Conservation (phyloP, 306 rosid species). For the cucumber (Cucumis sativus) region DNA sequence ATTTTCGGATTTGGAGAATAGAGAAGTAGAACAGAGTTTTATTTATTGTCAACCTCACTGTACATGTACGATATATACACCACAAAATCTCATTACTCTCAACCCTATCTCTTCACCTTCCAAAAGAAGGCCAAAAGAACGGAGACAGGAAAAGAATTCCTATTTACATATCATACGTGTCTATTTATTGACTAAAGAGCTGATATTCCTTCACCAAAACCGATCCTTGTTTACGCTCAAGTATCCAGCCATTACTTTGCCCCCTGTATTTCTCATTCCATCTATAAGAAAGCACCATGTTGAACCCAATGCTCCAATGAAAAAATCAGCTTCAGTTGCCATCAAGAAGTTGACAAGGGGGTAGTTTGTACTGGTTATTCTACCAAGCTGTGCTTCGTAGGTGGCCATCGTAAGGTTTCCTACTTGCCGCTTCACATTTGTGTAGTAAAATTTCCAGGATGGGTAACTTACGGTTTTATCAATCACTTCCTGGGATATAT, state of each 20-base stretch:
- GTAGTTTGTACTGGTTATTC: slow-evolving; percentile 70
- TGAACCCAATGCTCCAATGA: slow-evolving; percentile 84
- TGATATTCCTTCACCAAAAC: slow-evolving; percentile 43
- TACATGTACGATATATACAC: not conserved
- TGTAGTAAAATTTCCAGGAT: slow-evolving; percentile 57
- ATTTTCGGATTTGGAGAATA: not conserved
- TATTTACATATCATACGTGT: not conserved
- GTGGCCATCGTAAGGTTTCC: slow-evolving; percentile 53
- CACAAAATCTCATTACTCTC: not conserved
- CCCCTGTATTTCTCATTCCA: slow-evolving; percentile 96
- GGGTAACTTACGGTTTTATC: slow-evolving; percentile 39
- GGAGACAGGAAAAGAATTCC: not conserved
- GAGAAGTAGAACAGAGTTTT: not conserved
- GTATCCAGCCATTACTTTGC: slow-evolving; percentile 88
- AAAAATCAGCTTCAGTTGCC: slow-evolving; percentile 82
- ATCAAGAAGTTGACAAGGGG: slow-evolving; percentile 89
- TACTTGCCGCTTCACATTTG: slow-evolving; percentile 47
- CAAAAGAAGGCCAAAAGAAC: not conserved
- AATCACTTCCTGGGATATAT: slow-evolving; percentile 45
- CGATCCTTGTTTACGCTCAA: slow-evolving; percentile 90
- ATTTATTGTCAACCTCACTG: not conserved
- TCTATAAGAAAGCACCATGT: slow-evolving; percentile 87
- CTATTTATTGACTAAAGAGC: not conserved
- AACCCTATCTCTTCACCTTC: not conserved
- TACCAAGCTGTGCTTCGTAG: slow-evolving; percentile 66